These are phyloP conservation scores for Neolecta irregularis DNA, from an alignment of 1,139 yeast species.

Conservation along the genomic window DNA sequence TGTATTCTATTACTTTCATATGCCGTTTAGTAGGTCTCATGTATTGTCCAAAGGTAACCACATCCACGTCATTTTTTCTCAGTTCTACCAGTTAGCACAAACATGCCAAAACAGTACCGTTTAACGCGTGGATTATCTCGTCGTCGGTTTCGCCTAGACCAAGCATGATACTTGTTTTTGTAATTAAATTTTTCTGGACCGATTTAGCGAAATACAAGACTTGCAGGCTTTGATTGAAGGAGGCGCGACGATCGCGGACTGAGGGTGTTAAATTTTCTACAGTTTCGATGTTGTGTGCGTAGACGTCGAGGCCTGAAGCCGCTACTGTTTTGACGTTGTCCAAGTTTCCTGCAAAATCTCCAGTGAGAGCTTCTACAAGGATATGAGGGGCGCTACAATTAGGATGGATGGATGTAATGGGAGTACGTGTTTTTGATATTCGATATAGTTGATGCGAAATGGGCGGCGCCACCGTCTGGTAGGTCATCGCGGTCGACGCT, in stretches of 20 bases:
- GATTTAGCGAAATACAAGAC: constrained; percentile 71
- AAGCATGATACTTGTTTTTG: constrained; percentile 90
- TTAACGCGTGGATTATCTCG: constrained; percentile 60
- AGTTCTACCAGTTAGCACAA: constrained; percentile 43
- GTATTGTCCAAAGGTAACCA: constrained; percentile 96
- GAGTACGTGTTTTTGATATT: constrained; percentile 53
- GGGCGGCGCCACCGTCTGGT: constrained; percentile 83
- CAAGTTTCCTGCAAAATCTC: constrained; percentile 87
- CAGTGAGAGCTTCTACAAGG: constrained; percentile 82
- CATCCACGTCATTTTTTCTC: constrained; percentile 67
- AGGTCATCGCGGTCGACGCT: constrained; percentile 97
- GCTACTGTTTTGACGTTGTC: constrained; percentile 72
- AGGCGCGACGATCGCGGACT: constrained; percentile 92
- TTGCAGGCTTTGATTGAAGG: constrained; percentile 71
- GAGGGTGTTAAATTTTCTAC: constrained; percentile 90
- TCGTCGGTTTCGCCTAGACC: constrained; percentile 95
- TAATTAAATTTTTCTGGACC: constrained; percentile 56
- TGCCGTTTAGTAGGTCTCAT: constrained; percentile 96
- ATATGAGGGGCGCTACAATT: constrained; percentile 52
- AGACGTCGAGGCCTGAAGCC: constrained; percentile 77
- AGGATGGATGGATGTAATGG: neutral
- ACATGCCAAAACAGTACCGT: too few species aligned
- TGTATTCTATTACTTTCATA: constrained; percentile 92
- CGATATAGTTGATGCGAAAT: constrained; percentile 73
- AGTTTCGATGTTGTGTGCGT: constrained; percentile 93